phyloP scores from a whole-genome alignment of 2,329 filamentous ascomycete genomes.

The Alternaria metachromatica region DNA sequence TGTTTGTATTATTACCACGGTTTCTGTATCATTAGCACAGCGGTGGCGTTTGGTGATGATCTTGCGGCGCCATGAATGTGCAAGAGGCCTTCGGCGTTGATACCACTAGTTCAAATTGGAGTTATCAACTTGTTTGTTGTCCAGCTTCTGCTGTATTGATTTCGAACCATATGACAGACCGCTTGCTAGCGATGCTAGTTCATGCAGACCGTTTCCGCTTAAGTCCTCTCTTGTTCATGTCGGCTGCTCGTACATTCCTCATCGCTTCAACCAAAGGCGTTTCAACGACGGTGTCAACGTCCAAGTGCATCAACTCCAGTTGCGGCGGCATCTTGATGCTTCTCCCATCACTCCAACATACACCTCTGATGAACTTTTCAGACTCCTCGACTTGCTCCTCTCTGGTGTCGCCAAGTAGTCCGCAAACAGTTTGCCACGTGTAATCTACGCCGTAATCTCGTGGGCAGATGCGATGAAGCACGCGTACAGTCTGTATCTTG shows the following conservation, averaged over 20 bases:
- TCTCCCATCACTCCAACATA: neutral
- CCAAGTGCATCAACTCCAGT: neutral
- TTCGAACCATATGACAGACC: neutral
- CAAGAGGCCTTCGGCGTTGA: neutral
- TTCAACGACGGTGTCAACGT: neutral
- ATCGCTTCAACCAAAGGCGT: neutral
- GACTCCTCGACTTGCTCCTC: neutral
- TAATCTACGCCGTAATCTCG: neutral
- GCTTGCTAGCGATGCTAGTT: neutral
- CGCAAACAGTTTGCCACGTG: neutral
- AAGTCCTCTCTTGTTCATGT: neutral
- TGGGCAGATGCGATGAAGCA: neutral
- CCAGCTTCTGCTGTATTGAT: neutral
- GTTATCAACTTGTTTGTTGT: neutral
- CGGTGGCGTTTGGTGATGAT: conserved; percentile 1
- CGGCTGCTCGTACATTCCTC: neutral
- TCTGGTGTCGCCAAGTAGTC: neutral
- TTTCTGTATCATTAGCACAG: conserved; percentile 5
- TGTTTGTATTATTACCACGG: neutral
- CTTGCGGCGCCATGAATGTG: neutral
- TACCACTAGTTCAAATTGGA: neutral
- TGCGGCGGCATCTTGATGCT: neutral
- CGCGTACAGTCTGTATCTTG: neutral
- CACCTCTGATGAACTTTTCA: neutral
- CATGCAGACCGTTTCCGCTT: rapidly evolving